A percentile compares a stretch with the other conserved stretches of the same genome.
phyloP scores from a whole-genome alignment of 805 yeast genomes.

The Sugiyamaella lignohabitans region DNA sequence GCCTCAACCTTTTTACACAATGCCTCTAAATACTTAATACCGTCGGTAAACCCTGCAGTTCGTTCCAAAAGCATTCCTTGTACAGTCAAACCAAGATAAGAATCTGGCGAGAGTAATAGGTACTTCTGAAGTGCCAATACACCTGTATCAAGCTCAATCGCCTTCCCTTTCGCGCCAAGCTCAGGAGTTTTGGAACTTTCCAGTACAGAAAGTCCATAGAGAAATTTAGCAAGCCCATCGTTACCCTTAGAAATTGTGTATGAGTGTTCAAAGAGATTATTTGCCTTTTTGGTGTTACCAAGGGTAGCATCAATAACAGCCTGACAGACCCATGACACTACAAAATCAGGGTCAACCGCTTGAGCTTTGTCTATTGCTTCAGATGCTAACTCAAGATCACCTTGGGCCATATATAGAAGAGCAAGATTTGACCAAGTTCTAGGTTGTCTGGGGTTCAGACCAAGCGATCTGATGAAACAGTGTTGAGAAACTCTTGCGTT shows the following conservation, averaged over 20 bases:
- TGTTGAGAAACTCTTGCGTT: slow-evolving; percentile 82
- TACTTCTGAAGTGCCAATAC: slow-evolving; percentile 44
- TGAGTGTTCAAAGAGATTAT: slow-evolving; percentile 67
- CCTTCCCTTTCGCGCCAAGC: slow-evolving; percentile 15
- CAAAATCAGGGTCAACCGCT: slow-evolving; percentile 70
- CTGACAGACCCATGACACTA: slow-evolving; percentile 79
- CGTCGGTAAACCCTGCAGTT: slow-evolving; percentile 53
- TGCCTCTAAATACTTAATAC: slow-evolving; percentile 41
- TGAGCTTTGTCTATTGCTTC: slow-evolving; percentile 70
- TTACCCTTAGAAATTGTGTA: slow-evolving; percentile 69
- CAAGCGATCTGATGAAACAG: slow-evolving; percentile 77
- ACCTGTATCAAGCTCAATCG: slow-evolving; percentile 21
- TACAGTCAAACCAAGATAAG: slow-evolving; percentile 24
- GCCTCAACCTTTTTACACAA: slow-evolving; percentile 47
- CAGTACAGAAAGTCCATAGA: slow-evolving; percentile 58
- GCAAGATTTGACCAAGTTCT: slow-evolving; percentile 79
- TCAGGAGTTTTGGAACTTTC: slow-evolving; percentile 35
- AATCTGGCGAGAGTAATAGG: slow-evolving; percentile 39
- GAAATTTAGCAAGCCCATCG: slow-evolving; percentile 59
- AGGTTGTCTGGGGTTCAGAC: slow-evolving; percentile 61
- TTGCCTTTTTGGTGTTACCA: slow-evolving; percentile 41
- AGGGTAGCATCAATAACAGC: slow-evolving; percentile 46
- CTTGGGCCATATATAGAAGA: slow-evolving; percentile 58
- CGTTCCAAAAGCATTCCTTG: slow-evolving; percentile 49
- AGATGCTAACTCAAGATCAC: slow-evolving; percentile 66